Percentiles rank a stretch among this genome's conserved stretches.
Conservation (phyloP, 768 basidiomycete genomes). For the Symmetrospora coprosmae region DNA sequence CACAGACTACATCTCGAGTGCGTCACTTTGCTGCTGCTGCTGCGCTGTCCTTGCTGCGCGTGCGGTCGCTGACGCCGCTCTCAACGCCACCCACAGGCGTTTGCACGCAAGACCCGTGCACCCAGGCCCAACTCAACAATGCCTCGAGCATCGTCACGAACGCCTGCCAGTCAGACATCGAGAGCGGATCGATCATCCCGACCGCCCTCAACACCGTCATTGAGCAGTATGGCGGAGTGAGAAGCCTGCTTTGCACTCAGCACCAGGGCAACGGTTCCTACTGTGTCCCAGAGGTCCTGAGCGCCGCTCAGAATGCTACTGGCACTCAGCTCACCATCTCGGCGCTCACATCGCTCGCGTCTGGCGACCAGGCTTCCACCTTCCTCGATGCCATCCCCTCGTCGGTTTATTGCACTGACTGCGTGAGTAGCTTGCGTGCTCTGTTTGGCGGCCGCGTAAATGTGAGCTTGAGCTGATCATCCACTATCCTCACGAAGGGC, state of each 20-base stretch:
- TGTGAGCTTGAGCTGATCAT: no score
- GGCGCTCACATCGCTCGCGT: neutral
- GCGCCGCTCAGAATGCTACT: conserved; percentile 11
- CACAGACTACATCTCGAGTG: neutral
- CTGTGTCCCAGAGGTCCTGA: conserved; percentile 10
- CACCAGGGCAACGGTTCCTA: neutral
- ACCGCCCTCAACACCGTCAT: neutral
- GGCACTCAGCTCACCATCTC: conserved; percentile 10
- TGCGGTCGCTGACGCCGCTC: neutral
- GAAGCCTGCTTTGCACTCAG: conserved; percentile 5
- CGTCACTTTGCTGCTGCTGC: neutral
- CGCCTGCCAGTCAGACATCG: conserved; percentile 1
- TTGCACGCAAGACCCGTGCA: neutral
- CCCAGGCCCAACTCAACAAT: neutral
- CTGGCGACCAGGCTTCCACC: neutral
- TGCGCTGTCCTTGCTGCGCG: neutral
- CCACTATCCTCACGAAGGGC: no score
- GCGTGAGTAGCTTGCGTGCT: neutral
- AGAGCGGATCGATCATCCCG: neutral
- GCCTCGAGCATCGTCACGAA: neutral
- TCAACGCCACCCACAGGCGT: neutral
- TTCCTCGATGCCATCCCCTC: neutral
- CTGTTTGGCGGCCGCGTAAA: no score
- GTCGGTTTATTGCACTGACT: conserved; percentile 11
- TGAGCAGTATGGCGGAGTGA: neutral